Evolutionary conservation across 2,329 filamentous ascomycete genomes (phyloP).

Genomic region (Calcarisporium arbuscula): DNA sequence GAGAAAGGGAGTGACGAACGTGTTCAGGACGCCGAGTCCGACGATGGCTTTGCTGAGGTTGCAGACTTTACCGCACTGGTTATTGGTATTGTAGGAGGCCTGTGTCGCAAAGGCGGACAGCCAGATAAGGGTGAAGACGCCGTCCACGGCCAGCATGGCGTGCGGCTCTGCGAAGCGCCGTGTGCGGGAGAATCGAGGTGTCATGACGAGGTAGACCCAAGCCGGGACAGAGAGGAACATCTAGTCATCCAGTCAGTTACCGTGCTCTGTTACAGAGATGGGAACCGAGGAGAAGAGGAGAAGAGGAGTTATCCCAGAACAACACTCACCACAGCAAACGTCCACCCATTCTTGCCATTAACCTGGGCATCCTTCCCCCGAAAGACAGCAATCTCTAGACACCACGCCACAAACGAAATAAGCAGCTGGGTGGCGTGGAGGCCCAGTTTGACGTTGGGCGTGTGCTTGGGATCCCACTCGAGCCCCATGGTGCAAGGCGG

Average conservation of each 20-base stretch:
- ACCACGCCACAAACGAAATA: slow-evolving; percentile 49
- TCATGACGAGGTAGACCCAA: slow-evolving; percentile 60
- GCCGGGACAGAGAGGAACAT: slow-evolving; percentile 58
- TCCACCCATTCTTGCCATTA: slow-evolving; percentile 55
- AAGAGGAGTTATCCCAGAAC: not conserved
- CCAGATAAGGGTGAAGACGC: slow-evolving; percentile 55
- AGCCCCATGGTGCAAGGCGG: slow-evolving; percentile 39
- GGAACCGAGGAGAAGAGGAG: not conserved
- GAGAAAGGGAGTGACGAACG: slow-evolving; percentile 36
- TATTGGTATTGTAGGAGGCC: slow-evolving; percentile 54
- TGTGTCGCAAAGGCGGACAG: slow-evolving; percentile 61
- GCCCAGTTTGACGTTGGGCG: slow-evolving; percentile 51
- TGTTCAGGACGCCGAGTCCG: slow-evolving; percentile 55
- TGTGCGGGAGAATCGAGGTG: slow-evolving; percentile 56
- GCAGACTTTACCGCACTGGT: slow-evolving; percentile 50
- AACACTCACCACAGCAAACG: slow-evolving; percentile 53
- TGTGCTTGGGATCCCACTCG: slow-evolving; percentile 47
- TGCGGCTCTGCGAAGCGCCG: slow-evolving; percentile 56
- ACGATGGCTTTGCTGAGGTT: slow-evolving; percentile 57
- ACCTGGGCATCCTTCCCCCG: slow-evolving; percentile 40
- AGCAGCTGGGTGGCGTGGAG: slow-evolving; percentile 51
- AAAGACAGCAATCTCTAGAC: slow-evolving; percentile 55
- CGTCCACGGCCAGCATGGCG: slow-evolving; percentile 53
- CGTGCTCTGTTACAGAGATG: no score
- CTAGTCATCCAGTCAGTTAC: no score